A percentile compares a stretch with the other conserved stretches of the same genome.
phyloP scores from a whole-genome alignment of 768 basidiomycete genomes.

The Inosperma sp. region DNA sequence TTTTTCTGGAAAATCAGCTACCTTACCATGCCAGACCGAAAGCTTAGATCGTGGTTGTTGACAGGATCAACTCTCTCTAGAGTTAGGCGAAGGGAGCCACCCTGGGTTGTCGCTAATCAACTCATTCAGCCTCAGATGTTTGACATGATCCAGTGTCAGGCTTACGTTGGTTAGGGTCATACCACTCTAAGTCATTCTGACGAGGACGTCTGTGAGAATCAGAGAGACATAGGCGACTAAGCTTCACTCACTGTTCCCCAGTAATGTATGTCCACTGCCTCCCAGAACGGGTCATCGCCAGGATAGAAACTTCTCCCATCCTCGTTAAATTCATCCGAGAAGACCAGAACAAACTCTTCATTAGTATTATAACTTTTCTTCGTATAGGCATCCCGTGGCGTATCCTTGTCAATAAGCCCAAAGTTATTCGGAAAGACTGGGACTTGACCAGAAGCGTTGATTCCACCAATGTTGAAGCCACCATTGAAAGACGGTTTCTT shows the following conservation, averaged over 20 bases:
- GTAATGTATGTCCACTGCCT: conserved; percentile 61
- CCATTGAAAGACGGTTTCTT: conserved; percentile 34
- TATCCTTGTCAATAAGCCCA: conserved; percentile 65
- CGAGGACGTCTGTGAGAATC: background rate
- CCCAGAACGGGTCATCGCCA: conserved; percentile 65
- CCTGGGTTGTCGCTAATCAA: conserved; percentile 62
- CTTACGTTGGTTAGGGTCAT: conserved; percentile 52
- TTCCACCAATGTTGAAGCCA: conserved; percentile 63
- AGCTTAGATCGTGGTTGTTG: conserved; percentile 65
- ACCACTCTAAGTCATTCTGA: conserved; percentile 72
- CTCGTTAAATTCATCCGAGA: conserved; percentile 77
- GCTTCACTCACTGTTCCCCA: conserved; percentile 50
- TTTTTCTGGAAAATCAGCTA: background rate
- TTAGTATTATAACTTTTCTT: conserved; percentile 37
- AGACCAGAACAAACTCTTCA: conserved; percentile 50
- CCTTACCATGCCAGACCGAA: conserved; percentile 48
- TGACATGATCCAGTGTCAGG: too few species aligned
- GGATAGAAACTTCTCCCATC: conserved; percentile 70
- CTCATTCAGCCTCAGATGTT: too few species aligned
- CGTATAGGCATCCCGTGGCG: conserved; percentile 47
- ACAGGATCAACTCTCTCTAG: conserved; percentile 45
- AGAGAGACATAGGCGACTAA: background rate
- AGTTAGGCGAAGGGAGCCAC: conserved; percentile 68
- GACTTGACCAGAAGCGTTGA: conserved; percentile 61
- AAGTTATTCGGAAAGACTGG: conserved; percentile 46